phyloP scores from a whole-genome alignment of 2,329 filamentous ascomycete species.

The Microsporum canis region DNA sequence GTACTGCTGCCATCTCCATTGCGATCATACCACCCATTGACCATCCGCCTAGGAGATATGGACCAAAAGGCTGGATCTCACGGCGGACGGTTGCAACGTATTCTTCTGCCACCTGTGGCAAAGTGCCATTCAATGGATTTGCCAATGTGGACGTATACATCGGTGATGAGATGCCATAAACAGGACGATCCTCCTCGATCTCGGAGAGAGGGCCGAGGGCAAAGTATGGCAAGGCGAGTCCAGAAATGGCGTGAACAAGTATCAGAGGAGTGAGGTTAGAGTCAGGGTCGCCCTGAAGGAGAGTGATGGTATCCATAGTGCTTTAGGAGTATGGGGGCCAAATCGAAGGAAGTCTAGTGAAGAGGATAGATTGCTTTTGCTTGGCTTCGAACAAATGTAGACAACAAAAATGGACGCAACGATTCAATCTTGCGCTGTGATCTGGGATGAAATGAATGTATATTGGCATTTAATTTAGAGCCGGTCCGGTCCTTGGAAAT shows the following conservation, averaged over 20 bases:
- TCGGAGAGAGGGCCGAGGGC: slow-evolving; percentile 14
- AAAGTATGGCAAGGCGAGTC: slow-evolving; percentile 17
- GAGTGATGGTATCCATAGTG: slow-evolving; percentile 15
- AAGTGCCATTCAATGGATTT: slow-evolving; percentile 12
- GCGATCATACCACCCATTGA: slow-evolving; percentile 29
- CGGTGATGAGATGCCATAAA: slow-evolving; percentile 18
- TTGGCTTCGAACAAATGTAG: slow-evolving; percentile 1
- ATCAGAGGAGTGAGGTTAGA: slow-evolving; percentile 15
- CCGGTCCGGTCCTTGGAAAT: slow-evolving; percentile 1
- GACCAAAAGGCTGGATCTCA: slow-evolving; percentile 25
- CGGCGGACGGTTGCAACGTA: slow-evolving; percentile 14
- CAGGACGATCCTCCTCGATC: slow-evolving; percentile 11
- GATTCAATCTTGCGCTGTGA: slow-evolving; percentile 1
- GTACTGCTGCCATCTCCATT: slow-evolving; percentile 16
- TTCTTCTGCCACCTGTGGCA: slow-evolving; percentile 14
- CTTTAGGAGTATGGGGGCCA: not conserved
- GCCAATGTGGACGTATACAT: slow-evolving; percentile 13
- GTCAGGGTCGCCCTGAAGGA: slow-evolving; percentile 15
- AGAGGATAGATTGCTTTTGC: slow-evolving; percentile 4
- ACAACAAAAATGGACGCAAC: not conserved
- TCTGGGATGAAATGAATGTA: slow-evolving; percentile 5
- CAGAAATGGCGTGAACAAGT: slow-evolving; percentile 17
- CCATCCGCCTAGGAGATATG: slow-evolving; percentile 31
- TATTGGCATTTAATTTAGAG: slow-evolving; percentile 6
- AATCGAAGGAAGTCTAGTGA: not conserved